Conservation (phyloP, 2,329 filamentous ascomycete species). For the Clonostachys sp. region DNA sequence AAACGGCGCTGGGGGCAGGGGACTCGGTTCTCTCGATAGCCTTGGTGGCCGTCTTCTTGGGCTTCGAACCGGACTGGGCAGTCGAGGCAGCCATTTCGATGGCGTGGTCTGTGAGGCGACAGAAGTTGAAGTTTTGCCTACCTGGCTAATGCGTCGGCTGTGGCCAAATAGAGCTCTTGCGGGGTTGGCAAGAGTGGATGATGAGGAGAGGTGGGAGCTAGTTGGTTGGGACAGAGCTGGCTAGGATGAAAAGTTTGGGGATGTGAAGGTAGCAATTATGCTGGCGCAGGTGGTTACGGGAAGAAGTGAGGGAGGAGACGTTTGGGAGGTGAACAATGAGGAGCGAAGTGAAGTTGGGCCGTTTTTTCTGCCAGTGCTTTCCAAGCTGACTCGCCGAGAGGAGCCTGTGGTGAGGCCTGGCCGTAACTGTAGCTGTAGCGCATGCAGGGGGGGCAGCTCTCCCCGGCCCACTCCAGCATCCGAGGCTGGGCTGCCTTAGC, state of each 20-base stretch:
- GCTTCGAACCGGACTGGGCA: constrained; percentile 58
- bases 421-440: neutral
- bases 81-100: constrained; percentile 58
- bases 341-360: constrained; percentile 1
- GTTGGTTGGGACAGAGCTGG: neutral
- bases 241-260: neutral
- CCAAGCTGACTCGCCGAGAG: neutral
- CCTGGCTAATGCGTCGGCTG: no score
- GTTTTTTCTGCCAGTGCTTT: neutral
- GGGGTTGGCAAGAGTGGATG: no score
- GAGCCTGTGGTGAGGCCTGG: neutral
- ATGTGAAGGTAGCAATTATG: neutral
- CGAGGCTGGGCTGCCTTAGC: neutral
- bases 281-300: neutral
- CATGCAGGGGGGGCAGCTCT: neutral
- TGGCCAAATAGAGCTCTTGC: no score
- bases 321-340: neutral
- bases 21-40: constrained; percentile 46
- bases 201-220: neutral
- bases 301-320: neutral
- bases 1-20: constrained; percentile 42
- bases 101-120: no score
- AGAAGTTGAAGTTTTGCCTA: no score
- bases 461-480: neutral
- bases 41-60: constrained; percentile 63